These are phyloP conservation scores for Stylosanthes scabra DNA, from an alignment of 331 rosid species.

Conservation along the genomic window DNA sequence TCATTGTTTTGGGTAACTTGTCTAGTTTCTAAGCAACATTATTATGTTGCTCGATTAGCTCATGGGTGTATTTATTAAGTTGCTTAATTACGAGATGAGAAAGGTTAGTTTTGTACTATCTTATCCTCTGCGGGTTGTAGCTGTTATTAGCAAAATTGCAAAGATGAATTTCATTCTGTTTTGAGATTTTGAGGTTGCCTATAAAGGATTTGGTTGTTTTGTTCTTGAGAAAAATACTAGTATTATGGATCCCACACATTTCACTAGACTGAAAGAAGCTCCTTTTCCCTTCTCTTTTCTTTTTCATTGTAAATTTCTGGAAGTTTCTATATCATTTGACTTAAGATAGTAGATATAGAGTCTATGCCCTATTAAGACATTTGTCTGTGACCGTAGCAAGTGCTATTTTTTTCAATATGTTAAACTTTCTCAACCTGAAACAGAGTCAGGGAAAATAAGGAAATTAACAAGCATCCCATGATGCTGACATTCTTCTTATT, in stretches of 20 bases:
- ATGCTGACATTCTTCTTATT: neutral
- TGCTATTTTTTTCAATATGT: neutral
- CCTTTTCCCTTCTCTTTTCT: constrained; percentile 1
- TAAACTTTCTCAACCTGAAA: too few species aligned
- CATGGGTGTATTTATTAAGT: neutral
- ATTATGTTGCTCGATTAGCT: neutral
- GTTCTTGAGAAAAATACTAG: neutral
- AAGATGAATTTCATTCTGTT: neutral
- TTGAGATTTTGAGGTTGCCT: neutral
- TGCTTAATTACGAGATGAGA: neutral
- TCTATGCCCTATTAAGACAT: neutral
- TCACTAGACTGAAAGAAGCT: constrained; percentile 16
- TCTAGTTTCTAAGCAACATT: neutral
- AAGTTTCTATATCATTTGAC: neutral
- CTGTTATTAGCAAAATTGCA: neutral
- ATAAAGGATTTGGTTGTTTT: neutral
- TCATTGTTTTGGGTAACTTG: neutral
- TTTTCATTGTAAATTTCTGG: neutral
- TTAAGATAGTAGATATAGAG: neutral
- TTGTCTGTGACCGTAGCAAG: neutral
- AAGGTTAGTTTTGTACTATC: neutral
- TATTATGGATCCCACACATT: neutral
- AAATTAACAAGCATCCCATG: too few species aligned
- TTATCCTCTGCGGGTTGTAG: neutral
- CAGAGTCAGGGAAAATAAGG: too few species aligned